Conservation (phyloP, 495 filamentous ascomycete genomes). For the Cercophora samala region DNA sequence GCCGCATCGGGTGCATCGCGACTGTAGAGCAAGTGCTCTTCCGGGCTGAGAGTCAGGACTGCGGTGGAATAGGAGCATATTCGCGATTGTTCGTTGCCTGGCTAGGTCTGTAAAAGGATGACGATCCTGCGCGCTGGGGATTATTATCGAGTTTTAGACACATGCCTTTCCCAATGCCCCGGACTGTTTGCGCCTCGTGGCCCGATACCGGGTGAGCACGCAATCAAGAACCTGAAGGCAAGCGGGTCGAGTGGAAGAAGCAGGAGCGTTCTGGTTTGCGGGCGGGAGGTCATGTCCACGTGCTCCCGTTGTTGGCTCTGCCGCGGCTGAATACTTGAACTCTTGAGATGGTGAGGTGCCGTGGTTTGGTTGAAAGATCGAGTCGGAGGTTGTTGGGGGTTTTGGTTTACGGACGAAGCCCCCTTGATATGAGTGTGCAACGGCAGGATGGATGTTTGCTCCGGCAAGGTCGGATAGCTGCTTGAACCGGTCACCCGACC, state of each 20-base stretch:
- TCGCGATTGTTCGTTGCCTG: background rate
- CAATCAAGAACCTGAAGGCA: background rate
- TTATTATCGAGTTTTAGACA: background rate
- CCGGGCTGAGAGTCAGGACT: background rate
- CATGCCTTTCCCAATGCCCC: background rate
- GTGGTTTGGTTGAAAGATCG: background rate
- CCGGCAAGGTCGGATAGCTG: background rate
- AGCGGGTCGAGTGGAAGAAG: background rate
- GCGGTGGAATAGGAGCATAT: background rate
- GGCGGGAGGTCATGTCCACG: background rate
- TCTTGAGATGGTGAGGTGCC: background rate
- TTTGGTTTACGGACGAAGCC: too few species aligned
- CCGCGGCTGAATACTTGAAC: background rate
- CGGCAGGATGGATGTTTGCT: background rate
- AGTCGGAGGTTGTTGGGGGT: background rate
- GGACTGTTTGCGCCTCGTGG: background rate
- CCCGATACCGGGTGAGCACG: background rate
- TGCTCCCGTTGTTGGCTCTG: background rate
- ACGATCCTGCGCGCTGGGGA: background rate
- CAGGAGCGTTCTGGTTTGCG: background rate
- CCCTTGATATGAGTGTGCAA: background rate
- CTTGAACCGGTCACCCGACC: background rate
- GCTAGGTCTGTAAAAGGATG: background rate
- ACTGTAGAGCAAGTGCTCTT: background rate
- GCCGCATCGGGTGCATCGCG: background rate